These are phyloP conservation scores for Podospora pseudopauciseta DNA, from an alignment of 495 filamentous ascomycete genomes.

Conservation along the genomic window DNA sequence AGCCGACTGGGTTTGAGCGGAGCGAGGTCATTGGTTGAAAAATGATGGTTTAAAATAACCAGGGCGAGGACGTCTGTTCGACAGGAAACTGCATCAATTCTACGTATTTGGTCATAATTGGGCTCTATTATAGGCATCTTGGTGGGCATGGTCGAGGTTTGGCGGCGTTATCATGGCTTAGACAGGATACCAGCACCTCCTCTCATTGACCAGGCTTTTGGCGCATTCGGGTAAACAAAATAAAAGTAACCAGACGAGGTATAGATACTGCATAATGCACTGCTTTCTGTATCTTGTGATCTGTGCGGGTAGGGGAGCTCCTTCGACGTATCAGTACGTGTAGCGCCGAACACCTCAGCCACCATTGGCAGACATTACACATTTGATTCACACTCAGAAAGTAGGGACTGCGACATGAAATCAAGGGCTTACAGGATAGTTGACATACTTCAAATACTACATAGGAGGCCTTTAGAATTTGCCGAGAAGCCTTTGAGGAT, in stretches of 20 bases:
- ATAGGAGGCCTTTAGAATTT: too few species aligned
- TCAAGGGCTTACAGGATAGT: not conserved
- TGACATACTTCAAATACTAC: too few species aligned
- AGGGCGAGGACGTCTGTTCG: not conserved
- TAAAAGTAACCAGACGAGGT: not conserved
- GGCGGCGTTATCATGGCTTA: not conserved
- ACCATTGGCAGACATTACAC: not conserved
- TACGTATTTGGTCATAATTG: not conserved
- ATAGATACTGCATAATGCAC: not conserved
- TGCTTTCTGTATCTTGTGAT: not conserved
- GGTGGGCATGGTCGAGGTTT: not conserved
- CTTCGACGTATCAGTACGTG: not conserved
- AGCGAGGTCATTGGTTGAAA: constrained; percentile 65
- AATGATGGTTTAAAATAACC: not conserved
- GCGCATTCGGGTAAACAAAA: not conserved
- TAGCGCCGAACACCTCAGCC: not conserved
- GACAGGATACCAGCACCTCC: constrained; percentile 1
- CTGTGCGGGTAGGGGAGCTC: not conserved
- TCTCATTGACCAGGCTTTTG: not conserved
- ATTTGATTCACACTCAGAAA: not conserved
- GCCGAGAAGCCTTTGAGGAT: too few species aligned
- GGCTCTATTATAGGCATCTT: not conserved
- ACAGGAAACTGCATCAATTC: not conserved
- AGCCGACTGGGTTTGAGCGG: constrained; percentile 75
- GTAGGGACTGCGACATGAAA: too few species aligned